Conservation (phyloP, 192 early-diverging fungal species). For the Coemansia guatemalensis region DNA sequence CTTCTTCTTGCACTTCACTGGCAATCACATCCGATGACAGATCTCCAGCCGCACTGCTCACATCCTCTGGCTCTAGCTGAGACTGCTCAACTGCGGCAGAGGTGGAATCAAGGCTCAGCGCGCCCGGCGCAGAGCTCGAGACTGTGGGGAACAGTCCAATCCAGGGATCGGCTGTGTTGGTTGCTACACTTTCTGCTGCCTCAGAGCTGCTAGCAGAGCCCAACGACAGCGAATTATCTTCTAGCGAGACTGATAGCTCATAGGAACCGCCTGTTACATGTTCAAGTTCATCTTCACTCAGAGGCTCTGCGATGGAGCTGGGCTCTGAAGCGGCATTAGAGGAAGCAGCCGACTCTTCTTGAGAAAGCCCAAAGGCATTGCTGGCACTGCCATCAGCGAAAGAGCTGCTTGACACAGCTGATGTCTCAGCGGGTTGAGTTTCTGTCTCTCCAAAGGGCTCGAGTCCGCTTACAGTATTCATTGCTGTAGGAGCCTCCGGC, state of each 20-base stretch:
- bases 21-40: not conserved
- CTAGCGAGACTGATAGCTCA: conserved; percentile 9
- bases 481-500: conserved; percentile 1
- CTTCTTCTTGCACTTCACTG: not conserved
- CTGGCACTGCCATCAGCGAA: not conserved
- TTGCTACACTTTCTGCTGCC: not conserved
- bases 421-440: not conserved
- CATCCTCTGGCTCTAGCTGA: not conserved
- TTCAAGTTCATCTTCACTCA: not conserved
- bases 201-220: not conserved
- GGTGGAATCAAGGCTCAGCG: not conserved
- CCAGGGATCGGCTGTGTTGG: not conserved
- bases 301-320: not conserved
- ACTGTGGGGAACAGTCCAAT: not conserved
- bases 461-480: conserved; percentile 10
- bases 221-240: conserved; percentile 16
- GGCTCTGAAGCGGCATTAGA: not conserved
- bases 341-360: not conserved
- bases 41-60: not conserved
- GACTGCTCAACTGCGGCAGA: not conserved
- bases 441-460: not conserved
- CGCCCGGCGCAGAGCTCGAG: conserved; percentile 12
- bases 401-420: not conserved
- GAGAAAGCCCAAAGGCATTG: not conserved
- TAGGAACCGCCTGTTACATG: not conserved